Percentiles rank a stretch among this genome's conserved stretches.
phyloP scores from a whole-genome alignment of 129 eudicot genomes.

The Arctium lappa region DNA sequence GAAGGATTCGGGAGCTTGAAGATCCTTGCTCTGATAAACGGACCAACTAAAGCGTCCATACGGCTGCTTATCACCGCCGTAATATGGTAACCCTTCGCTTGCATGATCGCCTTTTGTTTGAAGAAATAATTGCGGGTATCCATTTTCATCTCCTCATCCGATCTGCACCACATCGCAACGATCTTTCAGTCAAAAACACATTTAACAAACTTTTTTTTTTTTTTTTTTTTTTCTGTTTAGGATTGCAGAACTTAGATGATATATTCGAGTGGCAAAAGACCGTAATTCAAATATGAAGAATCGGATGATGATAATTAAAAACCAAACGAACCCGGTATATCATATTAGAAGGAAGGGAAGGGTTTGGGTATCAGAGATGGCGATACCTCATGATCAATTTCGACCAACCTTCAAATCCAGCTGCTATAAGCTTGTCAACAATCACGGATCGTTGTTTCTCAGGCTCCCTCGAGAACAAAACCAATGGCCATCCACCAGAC shows the following conservation, averaged over 20 bases:
- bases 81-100: conserved; percentile 27
- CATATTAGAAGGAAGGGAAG: neutral
- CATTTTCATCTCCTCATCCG: conserved; percentile 39
- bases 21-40: conserved; percentile 7
- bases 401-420: conserved; percentile 50
- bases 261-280: neutral
- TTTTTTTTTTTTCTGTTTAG: too few relatives aligned
- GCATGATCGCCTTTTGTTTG: conserved; percentile 27
- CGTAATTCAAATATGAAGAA: neutral
- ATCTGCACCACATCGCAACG: conserved; percentile 23
- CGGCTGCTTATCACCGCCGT: conserved; percentile 47
- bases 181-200: neutral
- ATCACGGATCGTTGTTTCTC: conserved; percentile 35
- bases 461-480: conserved; percentile 45
- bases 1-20: conserved; percentile 49
- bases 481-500: conserved; percentile 43
- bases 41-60: conserved; percentile 38
- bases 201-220: neutral
- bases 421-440: conserved; percentile 33
- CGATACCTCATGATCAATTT: conserved; percentile 52
- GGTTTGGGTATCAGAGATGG: neutral
- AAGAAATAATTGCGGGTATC: conserved; percentile 28
- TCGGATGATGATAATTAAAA: too few relatives aligned
- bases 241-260: neutral
- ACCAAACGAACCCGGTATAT: too few relatives aligned